A percentile compares a stretch with the other conserved stretches of the same genome.
phyloP scores from a whole-genome alignment of 805 yeast genomes.

The Lachancea waltii region DNA sequence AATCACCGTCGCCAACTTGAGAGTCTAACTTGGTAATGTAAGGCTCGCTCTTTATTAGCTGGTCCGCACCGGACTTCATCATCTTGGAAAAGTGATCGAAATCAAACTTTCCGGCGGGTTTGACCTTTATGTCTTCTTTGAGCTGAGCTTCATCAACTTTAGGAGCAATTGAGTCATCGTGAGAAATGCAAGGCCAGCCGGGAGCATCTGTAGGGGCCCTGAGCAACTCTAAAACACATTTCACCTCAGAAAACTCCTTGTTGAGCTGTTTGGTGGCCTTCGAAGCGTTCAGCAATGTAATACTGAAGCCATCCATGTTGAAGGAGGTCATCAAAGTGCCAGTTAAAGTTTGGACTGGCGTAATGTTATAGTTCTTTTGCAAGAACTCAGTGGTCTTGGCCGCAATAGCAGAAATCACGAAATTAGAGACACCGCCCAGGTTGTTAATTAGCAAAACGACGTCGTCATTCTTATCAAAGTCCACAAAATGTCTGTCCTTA shows the following conservation, averaged over 20 bases:
- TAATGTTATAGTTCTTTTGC: constrained; percentile 44
- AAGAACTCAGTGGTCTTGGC: constrained; percentile 50
- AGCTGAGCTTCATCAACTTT: constrained; percentile 26
- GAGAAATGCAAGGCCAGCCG: constrained; percentile 54
- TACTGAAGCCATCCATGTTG: constrained; percentile 86
- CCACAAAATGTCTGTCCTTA: constrained; percentile 73
- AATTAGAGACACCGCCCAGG: constrained; percentile 80
- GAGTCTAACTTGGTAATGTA: constrained; percentile 80
- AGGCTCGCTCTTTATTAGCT: constrained; percentile 63
- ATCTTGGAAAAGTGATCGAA: constrained; percentile 30
- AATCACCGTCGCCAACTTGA: constrained; percentile 93
- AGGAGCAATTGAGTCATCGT: constrained; percentile 28
- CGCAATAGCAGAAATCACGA: constrained; percentile 71
- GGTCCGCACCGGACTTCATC: constrained; percentile 45
- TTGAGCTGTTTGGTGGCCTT: constrained; percentile 38
- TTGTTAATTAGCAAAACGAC: constrained; percentile 72
- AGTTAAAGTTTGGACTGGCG: constrained; percentile 61
- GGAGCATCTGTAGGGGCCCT: constrained; percentile 74
- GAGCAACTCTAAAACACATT: constrained; percentile 45
- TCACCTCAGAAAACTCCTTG: constrained; percentile 28
- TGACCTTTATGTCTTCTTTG: constrained; percentile 29
- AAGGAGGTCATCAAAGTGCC: constrained; percentile 86
- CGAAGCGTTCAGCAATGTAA: constrained; percentile 70
- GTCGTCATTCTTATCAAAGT: constrained; percentile 57
- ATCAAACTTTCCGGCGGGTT: constrained; percentile 35